Evolutionary conservation across 345 rosid genomes (phyloP), one percentile per base, ranked within the genome.

Genomic region (Arabis alpina): DNA sequence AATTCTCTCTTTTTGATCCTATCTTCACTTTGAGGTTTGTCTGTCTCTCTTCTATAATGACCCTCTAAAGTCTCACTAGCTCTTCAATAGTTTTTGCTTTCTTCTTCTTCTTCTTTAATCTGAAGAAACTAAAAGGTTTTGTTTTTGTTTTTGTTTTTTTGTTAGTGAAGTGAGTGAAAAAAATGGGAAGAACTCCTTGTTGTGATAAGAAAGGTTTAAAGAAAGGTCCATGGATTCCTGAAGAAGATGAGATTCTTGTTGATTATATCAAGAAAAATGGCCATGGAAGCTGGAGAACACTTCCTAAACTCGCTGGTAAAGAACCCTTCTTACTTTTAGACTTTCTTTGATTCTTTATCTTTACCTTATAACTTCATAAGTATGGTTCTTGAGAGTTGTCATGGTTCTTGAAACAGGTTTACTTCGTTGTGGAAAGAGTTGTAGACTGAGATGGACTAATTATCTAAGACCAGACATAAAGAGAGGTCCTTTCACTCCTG

Each of bases 151-250:
- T 8, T 2, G 10, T 8, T 1, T 36, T 6, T 43, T 61, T 42
- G 62, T 54, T 73, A 61, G 73, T 60, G 47, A n/a, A 49, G 34
- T 48, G 28, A 66, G 53, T 48, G 10, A 3, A 28, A 19, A 14
- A 42, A 61, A 93, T 93, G 98, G 97, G 97, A 42, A 91, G 94
- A 82, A 85, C 87, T 24, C 96, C 97, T 8, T 86, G 92, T 61
- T 90, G 97, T 80, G 96, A 87, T 54, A 86, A 87, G 80, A 89
- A 80, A 43, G 94, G 89, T 37, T 77, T 93, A 68, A 93, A 91
- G 84, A 93, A 89, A 83, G 98, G 98, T 75, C 98, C 97, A 10
- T 93, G 98, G 98, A 86, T 91, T 8, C 81, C 98, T 53, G 97
- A 90, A 68, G 98, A 93, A 85, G 98, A 93, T 71, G 88, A 87